Evolutionary conservation across 2,329 filamentous ascomycete genomes (phyloP), one percentile per base, ranked within the genome.

Genomic region (Arthrobotrys sphaeroides): DNA sequence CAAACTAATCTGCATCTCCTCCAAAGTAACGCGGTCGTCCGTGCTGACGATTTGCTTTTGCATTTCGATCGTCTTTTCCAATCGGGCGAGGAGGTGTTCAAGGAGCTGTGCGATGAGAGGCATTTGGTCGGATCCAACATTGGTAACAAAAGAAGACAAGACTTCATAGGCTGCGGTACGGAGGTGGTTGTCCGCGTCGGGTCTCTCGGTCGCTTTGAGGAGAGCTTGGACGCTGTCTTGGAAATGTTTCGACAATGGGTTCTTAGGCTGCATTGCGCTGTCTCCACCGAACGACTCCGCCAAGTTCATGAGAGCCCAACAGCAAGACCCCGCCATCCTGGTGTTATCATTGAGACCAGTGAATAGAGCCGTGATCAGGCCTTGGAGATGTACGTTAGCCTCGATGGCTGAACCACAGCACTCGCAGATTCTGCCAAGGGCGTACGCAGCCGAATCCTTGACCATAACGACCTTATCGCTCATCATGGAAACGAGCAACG

Each of bases 241-340:
- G 85, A 99, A 99, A 84, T 97, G 93, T 77, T 90, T 89, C 1
- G 94, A 96, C 57, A 99, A 86, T 45, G 93, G 88, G 84, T 98
- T 99, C 55, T 86, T 86, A 0, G 33, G 12, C 80, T 90, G 86
- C 43, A 85, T 80, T 75, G 90, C 90, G 57, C 92, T 92, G 22
- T 80, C 79, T 7, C 72, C 76, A 28, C 93, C 92, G 82, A 98
- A 99, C 77, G 94, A 91, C 82, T 99, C 95, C 9, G 95, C 94
- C 81, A 99, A 85, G 84, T 98, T 99, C 92, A 99, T 98, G 79
- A 99, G 85, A 31, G 95, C 94, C 95, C 96, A 97, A 85, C 95
- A 99, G 89, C 95, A 98, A 28, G 95, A 99, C 66, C 93, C 90
- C 31, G 94, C 95, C 90, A 99, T 99, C 88, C 96, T 97, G 74